Percentiles rank a stretch among this genome's conserved stretches.
Evolutionary conservation across 192 early-diverging fungal species (phyloP).

Genomic region (Kickxella alabastrina): DNA sequence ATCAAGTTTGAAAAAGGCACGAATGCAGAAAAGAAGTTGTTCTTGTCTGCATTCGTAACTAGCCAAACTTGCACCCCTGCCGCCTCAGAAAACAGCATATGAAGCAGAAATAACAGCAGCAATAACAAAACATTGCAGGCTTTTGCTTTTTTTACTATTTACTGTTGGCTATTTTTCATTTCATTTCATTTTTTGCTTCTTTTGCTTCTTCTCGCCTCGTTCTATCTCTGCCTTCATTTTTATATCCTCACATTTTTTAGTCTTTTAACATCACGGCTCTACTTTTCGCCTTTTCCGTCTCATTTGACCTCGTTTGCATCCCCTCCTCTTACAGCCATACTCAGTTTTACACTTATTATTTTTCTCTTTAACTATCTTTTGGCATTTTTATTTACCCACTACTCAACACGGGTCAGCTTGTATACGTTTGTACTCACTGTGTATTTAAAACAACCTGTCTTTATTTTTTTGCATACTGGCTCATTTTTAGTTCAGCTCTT

Average conservation of each 20-base stretch:
- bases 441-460: no score
- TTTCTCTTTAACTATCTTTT: no score
- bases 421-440: no score
- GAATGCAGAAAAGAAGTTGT: no score
- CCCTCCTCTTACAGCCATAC: not conserved
- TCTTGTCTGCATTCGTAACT: not conserved
- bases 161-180: conserved; percentile 4
- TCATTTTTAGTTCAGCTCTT: not conserved
- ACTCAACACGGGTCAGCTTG: no score
- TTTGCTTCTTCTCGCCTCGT: conserved; percentile 15
- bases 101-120: not conserved
- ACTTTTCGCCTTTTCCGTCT: conserved; percentile 5
- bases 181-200: no score
- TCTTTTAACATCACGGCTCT: no score
- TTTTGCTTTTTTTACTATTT: not conserved
- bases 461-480: not conserved
- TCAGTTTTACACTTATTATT: not conserved
- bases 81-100: not conserved
- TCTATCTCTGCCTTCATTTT: conserved; percentile 9
- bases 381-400: no score
- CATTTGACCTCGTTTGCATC: conserved; percentile 4
- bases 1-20: no score
- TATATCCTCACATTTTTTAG: no score
- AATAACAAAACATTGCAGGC: not conserved
- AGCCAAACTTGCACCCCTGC: conserved; percentile 1